Conservation (phyloP, 306 rosid genomes). For the Arachis stenosperma region DNA sequence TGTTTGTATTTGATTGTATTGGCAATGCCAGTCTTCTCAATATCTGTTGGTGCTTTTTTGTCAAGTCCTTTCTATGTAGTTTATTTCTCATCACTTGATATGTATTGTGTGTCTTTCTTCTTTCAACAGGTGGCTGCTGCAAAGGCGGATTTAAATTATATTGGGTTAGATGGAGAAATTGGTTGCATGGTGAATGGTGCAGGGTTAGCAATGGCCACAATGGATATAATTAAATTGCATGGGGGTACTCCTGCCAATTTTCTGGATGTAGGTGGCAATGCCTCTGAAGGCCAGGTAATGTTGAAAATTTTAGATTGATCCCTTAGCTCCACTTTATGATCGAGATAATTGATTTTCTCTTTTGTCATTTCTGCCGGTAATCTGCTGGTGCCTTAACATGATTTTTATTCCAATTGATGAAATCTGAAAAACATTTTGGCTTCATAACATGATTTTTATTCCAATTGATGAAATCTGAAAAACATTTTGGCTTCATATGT, state of each 20-base stretch:
- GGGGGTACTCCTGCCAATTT: slow-evolving; percentile 99
- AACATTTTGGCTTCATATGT: background rate
- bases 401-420: slow-evolving; percentile 1
- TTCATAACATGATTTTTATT: slow-evolving; percentile 2
- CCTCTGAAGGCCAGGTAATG: slow-evolving; percentile 96
- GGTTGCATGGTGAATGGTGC: slow-evolving; percentile 99
- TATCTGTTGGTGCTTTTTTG: slow-evolving; percentile 21
- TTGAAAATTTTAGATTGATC: slow-evolving; percentile 19
- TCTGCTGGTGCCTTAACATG: slow-evolving; percentile 18
- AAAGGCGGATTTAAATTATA: slow-evolving; percentile 91
- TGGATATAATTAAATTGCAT: slow-evolving; percentile 94
- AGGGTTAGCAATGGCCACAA: slow-evolving; percentile 98
- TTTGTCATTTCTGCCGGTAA: slow-evolving; percentile 19
- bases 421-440: background rate
- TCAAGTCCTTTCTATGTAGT: slow-evolving; percentile 18
- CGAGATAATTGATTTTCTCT: slow-evolving; percentile 19
- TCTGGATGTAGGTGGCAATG: slow-evolving; percentile 97
- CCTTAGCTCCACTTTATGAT: background rate
- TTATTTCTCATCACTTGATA: background rate
- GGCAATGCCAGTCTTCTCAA: slow-evolving; percentile 16
- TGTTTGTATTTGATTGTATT: slow-evolving; percentile 18
- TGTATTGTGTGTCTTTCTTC: slow-evolving; percentile 34
- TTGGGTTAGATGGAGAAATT: slow-evolving; percentile 98
- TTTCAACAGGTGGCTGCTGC: slow-evolving; percentile 84
- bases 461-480: background rate